A percentile compares a stretch with the other conserved stretches of the same genome.
Conservation (phyloP, 2,329 filamentous ascomycete genomes). For the Aureobasidium uvarum region DNA sequence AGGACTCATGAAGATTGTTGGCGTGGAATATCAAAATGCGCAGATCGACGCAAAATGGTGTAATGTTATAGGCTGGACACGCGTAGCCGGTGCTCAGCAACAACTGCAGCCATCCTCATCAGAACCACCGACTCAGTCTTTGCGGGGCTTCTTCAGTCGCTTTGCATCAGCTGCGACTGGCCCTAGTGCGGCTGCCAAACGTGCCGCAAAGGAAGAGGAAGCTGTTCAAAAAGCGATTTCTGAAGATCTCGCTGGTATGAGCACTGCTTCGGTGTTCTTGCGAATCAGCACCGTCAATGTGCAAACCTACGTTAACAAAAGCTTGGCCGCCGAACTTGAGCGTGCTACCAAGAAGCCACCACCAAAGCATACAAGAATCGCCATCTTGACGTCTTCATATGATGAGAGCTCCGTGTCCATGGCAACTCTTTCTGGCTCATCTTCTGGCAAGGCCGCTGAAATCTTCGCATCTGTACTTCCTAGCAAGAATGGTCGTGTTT, state of each 20-base stretch:
- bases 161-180: slow-evolving; percentile 61
- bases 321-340: slow-evolving; percentile 81
- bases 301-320: slow-evolving; percentile 68
- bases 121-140: slow-evolving; percentile 50
- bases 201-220: slow-evolving; percentile 62
- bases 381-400: slow-evolving; percentile 87
- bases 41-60: slow-evolving; percentile 92
- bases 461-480: slow-evolving; percentile 90
- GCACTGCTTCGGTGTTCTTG: slow-evolving; percentile 80
- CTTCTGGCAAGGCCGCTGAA: slow-evolving; percentile 62
- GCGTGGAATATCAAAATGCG: slow-evolving; percentile 79
- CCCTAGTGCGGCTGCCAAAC: slow-evolving; percentile 49
- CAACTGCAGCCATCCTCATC: slow-evolving; percentile 28
- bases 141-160: slow-evolving; percentile 77
- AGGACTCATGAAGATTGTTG: slow-evolving; percentile 78
- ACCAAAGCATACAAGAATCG: slow-evolving; percentile 79
- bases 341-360: slow-evolving; percentile 96
- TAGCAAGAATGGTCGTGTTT: slow-evolving; percentile 84
- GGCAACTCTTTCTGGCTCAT: slow-evolving; percentile 49
- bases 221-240: slow-evolving; percentile 60
- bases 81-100: slow-evolving; percentile 33
- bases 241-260: slow-evolving; percentile 69
- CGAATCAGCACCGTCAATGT: slow-evolving; percentile 82
- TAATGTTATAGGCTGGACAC: slow-evolving; percentile 82
- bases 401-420: slow-evolving; percentile 71